These are phyloP conservation scores for Boletus reticuloceps DNA, from an alignment of 768 basidiomycete species.

Conservation along the genomic window DNA sequence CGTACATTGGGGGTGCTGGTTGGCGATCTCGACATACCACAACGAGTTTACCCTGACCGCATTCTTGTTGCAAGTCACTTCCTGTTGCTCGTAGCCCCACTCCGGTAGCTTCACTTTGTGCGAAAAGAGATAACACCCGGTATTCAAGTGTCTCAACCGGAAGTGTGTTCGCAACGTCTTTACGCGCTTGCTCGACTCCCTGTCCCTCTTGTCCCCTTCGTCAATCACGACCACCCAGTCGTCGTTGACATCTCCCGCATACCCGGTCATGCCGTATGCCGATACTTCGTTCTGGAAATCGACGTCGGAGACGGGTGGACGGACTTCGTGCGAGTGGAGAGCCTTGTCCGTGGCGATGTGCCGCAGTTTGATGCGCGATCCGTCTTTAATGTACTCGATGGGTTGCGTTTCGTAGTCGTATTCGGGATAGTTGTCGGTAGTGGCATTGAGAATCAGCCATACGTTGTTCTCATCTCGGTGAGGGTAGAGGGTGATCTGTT, in stretches of 20 bases:
- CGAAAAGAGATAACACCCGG: conserved; percentile 95
- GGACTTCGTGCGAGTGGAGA: conserved; percentile 92
- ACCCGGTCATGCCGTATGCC: conserved; percentile 85
- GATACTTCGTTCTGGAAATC: conserved; percentile 99
- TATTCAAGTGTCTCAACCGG: conserved; percentile 76
- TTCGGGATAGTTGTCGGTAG: conserved; percentile 40
- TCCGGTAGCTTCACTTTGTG: conserved; percentile 98
- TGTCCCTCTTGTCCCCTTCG: conserved; percentile 59
- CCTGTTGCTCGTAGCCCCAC: conserved; percentile 98
- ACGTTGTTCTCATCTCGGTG: conserved; percentile 97
- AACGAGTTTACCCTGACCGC: conserved; percentile 85
- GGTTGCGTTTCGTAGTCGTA: conserved; percentile 52
- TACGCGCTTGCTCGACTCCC: conserved; percentile 65
- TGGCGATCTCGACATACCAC: conserved; percentile 90
- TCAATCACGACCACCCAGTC: conserved; percentile 91
- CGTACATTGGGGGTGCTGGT: conserved; percentile 65
- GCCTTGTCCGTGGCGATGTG: conserved; percentile 81
- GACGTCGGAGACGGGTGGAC: conserved; percentile 94
- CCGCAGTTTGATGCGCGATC: conserved; percentile 73
- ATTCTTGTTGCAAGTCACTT: conserved; percentile 99
- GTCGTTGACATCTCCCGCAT: conserved; percentile 87
- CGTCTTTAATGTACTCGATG: conserved; percentile 61
- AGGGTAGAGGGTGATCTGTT: conserved; percentile 97
- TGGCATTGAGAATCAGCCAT: conserved; percentile 84
- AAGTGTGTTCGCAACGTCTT: conserved; percentile 82